A percentile compares a stretch with the other conserved stretches of the same genome.
phyloP scores from a whole-genome alignment of 352 stramenopile genomes.

The Lagenidium sp. region DNA sequence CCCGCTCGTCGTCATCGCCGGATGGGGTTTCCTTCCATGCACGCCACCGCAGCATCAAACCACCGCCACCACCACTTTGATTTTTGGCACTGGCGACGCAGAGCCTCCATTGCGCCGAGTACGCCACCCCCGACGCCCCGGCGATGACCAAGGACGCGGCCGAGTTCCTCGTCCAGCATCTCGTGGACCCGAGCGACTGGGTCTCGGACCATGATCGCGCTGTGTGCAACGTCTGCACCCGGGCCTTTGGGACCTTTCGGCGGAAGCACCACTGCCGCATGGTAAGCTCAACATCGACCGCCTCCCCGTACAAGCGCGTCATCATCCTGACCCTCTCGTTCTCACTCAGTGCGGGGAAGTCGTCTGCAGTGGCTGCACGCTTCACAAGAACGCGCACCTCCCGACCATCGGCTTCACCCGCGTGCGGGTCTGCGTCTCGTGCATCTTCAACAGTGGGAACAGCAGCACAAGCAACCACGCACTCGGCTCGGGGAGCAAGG shows the following conservation, averaged over 20 bases:
- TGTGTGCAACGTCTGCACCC: slow-evolving; percentile 71
- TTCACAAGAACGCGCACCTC: slow-evolving; percentile 61
- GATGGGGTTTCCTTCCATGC: background rate
- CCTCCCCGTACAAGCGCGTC: too few species aligned
- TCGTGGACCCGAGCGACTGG: slow-evolving; percentile 69
- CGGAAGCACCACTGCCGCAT: slow-evolving; percentile 85
- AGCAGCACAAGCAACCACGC: slow-evolving; percentile 9
- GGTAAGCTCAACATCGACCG: too few species aligned
- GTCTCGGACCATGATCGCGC: slow-evolving; percentile 61
- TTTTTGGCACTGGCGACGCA: background rate
- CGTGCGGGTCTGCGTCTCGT: slow-evolving; percentile 76
- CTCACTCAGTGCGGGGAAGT: slow-evolving; percentile 56
- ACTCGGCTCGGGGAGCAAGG: background rate
- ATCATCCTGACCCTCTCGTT: too few species aligned
- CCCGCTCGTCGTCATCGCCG: too few species aligned
- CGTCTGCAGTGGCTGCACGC: slow-evolving; percentile 72
- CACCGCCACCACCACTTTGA: background rate
- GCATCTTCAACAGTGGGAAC: slow-evolving; percentile 40
- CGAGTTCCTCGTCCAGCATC: slow-evolving; percentile 58
- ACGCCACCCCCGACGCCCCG: slow-evolving; percentile 9
- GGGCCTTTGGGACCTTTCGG: slow-evolving; percentile 67
- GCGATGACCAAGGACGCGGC: slow-evolving; percentile 26
- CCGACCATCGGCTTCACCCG: slow-evolving; percentile 39
- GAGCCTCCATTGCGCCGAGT: background rate
- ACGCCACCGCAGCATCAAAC: background rate